Evolutionary conservation across 805 yeast species (phyloP).

Genomic region (Candida xyloterini): DNA sequence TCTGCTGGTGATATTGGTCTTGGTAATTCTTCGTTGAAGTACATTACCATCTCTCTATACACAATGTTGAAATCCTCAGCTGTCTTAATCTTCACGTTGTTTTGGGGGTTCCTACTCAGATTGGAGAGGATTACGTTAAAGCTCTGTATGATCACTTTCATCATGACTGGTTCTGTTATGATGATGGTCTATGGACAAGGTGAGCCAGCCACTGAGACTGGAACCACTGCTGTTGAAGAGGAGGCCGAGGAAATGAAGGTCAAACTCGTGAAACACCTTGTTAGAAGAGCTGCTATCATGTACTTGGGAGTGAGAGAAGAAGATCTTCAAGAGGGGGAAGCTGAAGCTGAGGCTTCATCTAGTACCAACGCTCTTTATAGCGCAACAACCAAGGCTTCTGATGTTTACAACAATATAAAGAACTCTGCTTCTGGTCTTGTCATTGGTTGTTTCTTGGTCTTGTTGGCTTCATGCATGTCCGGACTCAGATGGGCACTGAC

Average conservation of each 20-base stretch:
- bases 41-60: constrained; percentile 73
- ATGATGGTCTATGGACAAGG: constrained; percentile 66
- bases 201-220: constrained; percentile 8
- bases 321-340: background rate
- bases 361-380: constrained; percentile 1
- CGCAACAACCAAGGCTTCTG: constrained; percentile 13
- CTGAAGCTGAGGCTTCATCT: background rate
- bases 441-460: constrained; percentile 69
- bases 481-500: constrained; percentile 93
- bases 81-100: constrained; percentile 69
- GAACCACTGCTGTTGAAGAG: constrained; percentile 16
- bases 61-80: constrained; percentile 88
- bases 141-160: constrained; percentile 58
- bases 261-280: constrained; percentile 15
- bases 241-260: constrained; percentile 22
- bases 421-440: constrained; percentile 16
- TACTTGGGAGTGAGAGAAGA: constrained; percentile 13
- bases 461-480: constrained; percentile 69
- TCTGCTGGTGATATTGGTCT: constrained; percentile 88
- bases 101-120: constrained; percentile 75
- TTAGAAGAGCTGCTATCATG: constrained; percentile 17
- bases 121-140: constrained; percentile 69
- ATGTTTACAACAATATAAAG: constrained; percentile 5
- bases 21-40: constrained; percentile 74
- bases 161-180: constrained; percentile 80